These are phyloP conservation scores for Sonneratia caseolaris DNA, from an alignment of 345 rosid species.

Conservation along the genomic window DNA sequence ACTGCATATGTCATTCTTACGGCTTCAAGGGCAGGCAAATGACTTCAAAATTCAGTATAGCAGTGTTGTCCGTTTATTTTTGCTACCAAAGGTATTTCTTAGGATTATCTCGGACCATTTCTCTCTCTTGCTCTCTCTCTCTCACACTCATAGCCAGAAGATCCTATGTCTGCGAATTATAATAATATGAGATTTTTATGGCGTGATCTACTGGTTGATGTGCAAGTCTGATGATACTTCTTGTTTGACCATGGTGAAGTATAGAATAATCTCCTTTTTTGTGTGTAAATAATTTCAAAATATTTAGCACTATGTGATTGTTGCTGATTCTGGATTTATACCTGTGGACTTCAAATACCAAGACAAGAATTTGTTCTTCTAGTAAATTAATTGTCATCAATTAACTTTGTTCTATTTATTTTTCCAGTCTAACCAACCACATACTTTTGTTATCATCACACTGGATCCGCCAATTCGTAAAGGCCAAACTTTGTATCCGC, in stretches of 20 bases:
- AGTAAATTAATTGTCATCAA: background rate
- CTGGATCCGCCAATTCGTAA: conserved; percentile 98
- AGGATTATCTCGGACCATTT: background rate
- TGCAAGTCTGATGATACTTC: no score
- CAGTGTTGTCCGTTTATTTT: conserved; percentile 90
- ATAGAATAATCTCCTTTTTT: no score
- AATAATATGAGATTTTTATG: no score
- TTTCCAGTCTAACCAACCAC: conserved; percentile 88
- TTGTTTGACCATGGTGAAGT: no score
- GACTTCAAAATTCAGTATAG: conserved; percentile 98
- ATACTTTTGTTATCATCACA: conserved; percentile 82
- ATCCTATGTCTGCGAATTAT: no score
- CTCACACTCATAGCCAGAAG: no score
- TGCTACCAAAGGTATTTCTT: conserved; percentile 77
- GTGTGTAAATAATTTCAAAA: no score
- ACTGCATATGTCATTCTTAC: conserved; percentile 86
- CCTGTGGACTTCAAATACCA: background rate
- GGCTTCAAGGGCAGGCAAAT: conserved; percentile 93
- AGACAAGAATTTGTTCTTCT: background rate
- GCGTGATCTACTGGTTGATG: no score
- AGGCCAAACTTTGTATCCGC: conserved; percentile 94
- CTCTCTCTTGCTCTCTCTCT: no score
- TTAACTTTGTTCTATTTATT: background rate
- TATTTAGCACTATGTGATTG: no score
- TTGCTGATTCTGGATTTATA: no score